Percentiles rank a stretch among this genome's conserved stretches.
These are phyloP conservation scores for Hypoxylon lienhwacheense DNA, from an alignment of 495 filamentous ascomycete species.

Conservation along the genomic window DNA sequence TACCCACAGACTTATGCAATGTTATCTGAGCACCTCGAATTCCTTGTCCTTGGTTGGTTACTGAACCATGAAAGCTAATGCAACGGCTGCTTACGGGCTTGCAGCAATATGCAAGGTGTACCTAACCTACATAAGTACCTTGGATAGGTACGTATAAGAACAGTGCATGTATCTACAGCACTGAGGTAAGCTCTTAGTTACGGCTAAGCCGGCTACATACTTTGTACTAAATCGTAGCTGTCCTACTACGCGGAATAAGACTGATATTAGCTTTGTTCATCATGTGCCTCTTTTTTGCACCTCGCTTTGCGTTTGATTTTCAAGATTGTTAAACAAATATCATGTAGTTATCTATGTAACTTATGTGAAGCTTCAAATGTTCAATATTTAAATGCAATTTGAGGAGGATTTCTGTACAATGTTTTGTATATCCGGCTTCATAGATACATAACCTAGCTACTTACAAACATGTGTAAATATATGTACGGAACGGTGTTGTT, in stretches of 20 bases:
- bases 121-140: neutral
- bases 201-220: slow-evolving; percentile 24
- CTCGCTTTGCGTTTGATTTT: neutral
- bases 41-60: slow-evolving; percentile 18
- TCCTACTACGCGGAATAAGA: slow-evolving; percentile 17
- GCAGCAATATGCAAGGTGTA: slow-evolving; percentile 11
- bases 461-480: slow-evolving; percentile 2
- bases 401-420: too few relatives aligned
- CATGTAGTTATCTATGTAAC: too few relatives aligned
- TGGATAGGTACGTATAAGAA: neutral
- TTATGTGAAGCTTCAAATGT: too few relatives aligned
- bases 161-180: too few relatives aligned
- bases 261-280: slow-evolving; percentile 6
- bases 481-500: slow-evolving; percentile 8
- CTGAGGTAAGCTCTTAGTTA: slow-evolving; percentile 24
- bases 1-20: slow-evolving; percentile 35
- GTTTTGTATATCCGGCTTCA: too few relatives aligned
- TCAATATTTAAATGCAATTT: too few relatives aligned
- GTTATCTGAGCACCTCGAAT: slow-evolving; percentile 30
- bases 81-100: slow-evolving; percentile 32
- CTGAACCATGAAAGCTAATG: slow-evolving; percentile 21
- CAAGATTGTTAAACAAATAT: too few relatives aligned
- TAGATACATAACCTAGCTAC: too few relatives aligned
- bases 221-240: slow-evolving; percentile 15
- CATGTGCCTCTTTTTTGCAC: neutral